phyloP scores from a whole-genome alignment of 345 rosid species.

The Camelina laxa region DNA sequence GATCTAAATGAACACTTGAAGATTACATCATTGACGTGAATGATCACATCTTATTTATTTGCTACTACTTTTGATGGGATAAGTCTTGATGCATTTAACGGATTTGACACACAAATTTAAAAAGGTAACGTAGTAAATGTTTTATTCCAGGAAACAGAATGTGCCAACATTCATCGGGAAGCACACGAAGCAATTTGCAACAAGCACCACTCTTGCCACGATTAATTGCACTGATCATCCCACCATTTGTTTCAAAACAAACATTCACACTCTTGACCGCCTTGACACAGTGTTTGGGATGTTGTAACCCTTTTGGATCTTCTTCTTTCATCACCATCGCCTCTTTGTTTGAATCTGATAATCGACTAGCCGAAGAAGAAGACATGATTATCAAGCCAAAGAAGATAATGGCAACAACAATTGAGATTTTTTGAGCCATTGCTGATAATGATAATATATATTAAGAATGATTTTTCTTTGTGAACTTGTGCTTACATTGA shows the following conservation, averaged over 20 bases:
- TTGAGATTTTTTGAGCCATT: slow-evolving; percentile 10
- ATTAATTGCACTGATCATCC: slow-evolving; percentile 2
- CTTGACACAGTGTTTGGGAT: not conserved
- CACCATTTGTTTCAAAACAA: slow-evolving; percentile 16
- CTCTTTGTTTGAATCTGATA: not conserved
- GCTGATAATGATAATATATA: not conserved
- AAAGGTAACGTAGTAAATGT: too few species aligned
- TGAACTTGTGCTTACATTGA: not conserved
- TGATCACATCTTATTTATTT: slow-evolving; percentile 23
- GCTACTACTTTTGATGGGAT: too few species aligned
- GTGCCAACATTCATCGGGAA: slow-evolving; percentile 7
- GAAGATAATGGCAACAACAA: slow-evolving; percentile 13
- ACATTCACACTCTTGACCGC: slow-evolving; percentile 33
- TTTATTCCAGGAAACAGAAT: too few species aligned
- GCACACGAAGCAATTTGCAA: slow-evolving; percentile 28
- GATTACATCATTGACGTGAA: slow-evolving; percentile 18
- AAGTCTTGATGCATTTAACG: too few species aligned
- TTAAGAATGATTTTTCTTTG: not conserved
- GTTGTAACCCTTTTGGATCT: slow-evolving; percentile 11
- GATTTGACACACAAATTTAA: too few species aligned
- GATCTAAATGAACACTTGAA: not conserved
- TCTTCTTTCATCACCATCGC: not conserved
- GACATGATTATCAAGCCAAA: slow-evolving; percentile 5
- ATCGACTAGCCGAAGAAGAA: slow-evolving; percentile 8
- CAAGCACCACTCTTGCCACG: slow-evolving; percentile 1